These are phyloP conservation scores for Xylaria sp. DNA, from an alignment of 2,329 filamentous ascomycete species.

Conservation along the genomic window DNA sequence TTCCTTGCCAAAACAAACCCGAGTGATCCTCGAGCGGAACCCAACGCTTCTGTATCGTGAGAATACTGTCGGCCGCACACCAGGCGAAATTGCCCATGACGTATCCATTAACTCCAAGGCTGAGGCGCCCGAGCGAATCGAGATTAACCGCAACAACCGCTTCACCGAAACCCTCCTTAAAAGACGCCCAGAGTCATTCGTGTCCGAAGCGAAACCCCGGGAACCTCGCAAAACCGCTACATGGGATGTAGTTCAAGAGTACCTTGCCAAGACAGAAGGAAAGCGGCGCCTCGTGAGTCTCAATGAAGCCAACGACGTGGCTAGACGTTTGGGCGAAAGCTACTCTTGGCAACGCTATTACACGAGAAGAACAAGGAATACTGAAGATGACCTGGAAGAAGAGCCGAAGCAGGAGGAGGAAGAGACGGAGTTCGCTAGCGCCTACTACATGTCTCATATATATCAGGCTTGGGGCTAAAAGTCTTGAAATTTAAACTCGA, in stretches of 20 bases:
- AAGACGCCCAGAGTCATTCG: slow-evolving; percentile 30
- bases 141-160: not conserved
- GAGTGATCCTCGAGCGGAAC: slow-evolving; percentile 62
- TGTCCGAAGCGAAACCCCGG: not conserved
- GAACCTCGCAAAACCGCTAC: slow-evolving; percentile 38
- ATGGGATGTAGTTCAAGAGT: slow-evolving; percentile 42
- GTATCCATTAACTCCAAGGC: slow-evolving; percentile 56
- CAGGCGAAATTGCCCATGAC: slow-evolving; percentile 73
- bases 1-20: slow-evolving; percentile 50
- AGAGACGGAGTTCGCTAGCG: slow-evolving; percentile 36
- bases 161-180: slow-evolving; percentile 16
- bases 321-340: slow-evolving; percentile 63
- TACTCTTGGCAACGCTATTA: slow-evolving; percentile 49
- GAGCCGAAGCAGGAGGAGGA: slow-evolving; percentile 32
- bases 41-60: slow-evolving; percentile 73
- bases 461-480: slow-evolving; percentile 4
- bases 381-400: slow-evolving; percentile 19
- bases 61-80: slow-evolving; percentile 79
- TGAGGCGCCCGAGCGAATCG: slow-evolving; percentile 35
- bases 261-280: slow-evolving; percentile 43
- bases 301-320: slow-evolving; percentile 68
- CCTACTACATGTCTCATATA: slow-evolving; percentile 14
- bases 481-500: not conserved
- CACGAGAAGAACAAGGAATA: slow-evolving; percentile 19
- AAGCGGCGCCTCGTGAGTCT: slow-evolving; percentile 63